Percentiles rank a stretch among this genome's conserved stretches.
Conservation (phyloP, 2,329 filamentous ascomycete genomes). For the Hymenoscyphus albidus region DNA sequence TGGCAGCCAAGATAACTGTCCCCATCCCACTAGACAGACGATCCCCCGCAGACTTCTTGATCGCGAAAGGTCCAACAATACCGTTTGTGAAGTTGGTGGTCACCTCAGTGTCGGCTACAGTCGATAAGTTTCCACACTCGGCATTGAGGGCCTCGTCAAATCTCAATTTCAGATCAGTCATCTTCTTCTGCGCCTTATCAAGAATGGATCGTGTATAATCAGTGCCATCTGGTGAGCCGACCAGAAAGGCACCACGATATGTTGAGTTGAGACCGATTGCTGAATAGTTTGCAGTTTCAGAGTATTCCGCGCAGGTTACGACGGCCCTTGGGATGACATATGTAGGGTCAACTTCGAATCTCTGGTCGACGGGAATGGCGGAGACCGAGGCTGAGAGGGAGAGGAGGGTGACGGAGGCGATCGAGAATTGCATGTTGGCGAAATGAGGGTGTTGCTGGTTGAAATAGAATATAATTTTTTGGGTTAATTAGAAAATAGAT, state of each 20-base stretch:
- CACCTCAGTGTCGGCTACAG: slow-evolving; percentile 42
- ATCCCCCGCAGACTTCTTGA: slow-evolving; percentile 2
- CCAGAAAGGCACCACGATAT: slow-evolving; percentile 44
- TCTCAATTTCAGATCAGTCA: slow-evolving; percentile 39
- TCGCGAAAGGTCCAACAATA: slow-evolving; percentile 33
- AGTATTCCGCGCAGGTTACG: slow-evolving; percentile 40
- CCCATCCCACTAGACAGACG: neutral
- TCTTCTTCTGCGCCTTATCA: slow-evolving; percentile 34
- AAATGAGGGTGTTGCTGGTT: neutral
- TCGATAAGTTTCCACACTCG: slow-evolving; percentile 44
- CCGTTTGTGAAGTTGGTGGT: slow-evolving; percentile 43
- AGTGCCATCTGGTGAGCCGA: slow-evolving; percentile 42
- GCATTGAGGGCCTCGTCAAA: slow-evolving; percentile 41
- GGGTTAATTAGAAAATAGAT: slow-evolving; percentile 1
- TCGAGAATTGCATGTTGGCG: slow-evolving; percentile 10
- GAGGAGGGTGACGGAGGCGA: slow-evolving; percentile 7
- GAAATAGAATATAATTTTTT: neutral
- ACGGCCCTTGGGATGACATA: neutral
- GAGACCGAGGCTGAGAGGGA: slow-evolving; percentile 1
- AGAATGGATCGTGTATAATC: slow-evolving; percentile 39
- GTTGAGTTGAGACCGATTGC: slow-evolving; percentile 44
- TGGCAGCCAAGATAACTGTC: neutral
- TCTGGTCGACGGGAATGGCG: neutral
- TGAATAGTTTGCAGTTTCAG: slow-evolving; percentile 45
- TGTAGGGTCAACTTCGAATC: neutral